Evolutionary conservation across 352 stramenopile species (phyloP).

Genomic region (Phytophthora multivora): DNA sequence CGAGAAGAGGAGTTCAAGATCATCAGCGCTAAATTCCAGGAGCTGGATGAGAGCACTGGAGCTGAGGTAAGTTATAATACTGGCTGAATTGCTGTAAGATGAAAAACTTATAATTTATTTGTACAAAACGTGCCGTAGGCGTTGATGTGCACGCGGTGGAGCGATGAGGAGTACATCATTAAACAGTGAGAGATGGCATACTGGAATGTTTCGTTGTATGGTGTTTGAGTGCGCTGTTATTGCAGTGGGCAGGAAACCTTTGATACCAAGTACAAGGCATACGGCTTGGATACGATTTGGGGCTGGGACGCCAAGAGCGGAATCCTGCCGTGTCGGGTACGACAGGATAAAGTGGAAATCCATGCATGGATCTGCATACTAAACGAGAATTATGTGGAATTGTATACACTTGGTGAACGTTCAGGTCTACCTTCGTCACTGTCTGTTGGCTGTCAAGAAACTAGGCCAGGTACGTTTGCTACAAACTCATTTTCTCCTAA

Average conservation of each 20-base stretch:
- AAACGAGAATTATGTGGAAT: too few species aligned
- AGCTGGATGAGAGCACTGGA: conserved; percentile 50
- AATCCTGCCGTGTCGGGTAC: conserved; percentile 86
- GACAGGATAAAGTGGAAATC: not conserved
- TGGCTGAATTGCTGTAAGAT: not conserved
- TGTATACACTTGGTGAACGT: not conserved
- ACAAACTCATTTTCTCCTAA: not conserved
- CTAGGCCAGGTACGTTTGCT: conserved; percentile 49
- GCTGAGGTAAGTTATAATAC: conserved; percentile 32
- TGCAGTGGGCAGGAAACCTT: conserved; percentile 83
- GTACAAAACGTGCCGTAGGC: conserved; percentile 31
- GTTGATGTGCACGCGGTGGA: conserved; percentile 88
- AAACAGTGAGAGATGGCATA: conserved; percentile 25
- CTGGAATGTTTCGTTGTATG: not conserved
- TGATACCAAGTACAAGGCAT: conserved; percentile 81
- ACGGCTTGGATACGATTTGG: conserved; percentile 92
- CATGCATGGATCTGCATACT: too few species aligned
- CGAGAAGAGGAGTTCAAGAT: conserved; percentile 92
- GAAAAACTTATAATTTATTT: not conserved
- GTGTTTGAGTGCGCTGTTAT: not conserved
- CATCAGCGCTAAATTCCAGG: conserved; percentile 70
- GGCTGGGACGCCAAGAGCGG: conserved; percentile 80
- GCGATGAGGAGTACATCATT: conserved; percentile 86
- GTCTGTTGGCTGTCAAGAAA: conserved; percentile 88
- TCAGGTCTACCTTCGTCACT: conserved; percentile 93